Base-by-base conservation (phyloP, 139 green algal genomes). In the Coelastrella sp. region DNA sequence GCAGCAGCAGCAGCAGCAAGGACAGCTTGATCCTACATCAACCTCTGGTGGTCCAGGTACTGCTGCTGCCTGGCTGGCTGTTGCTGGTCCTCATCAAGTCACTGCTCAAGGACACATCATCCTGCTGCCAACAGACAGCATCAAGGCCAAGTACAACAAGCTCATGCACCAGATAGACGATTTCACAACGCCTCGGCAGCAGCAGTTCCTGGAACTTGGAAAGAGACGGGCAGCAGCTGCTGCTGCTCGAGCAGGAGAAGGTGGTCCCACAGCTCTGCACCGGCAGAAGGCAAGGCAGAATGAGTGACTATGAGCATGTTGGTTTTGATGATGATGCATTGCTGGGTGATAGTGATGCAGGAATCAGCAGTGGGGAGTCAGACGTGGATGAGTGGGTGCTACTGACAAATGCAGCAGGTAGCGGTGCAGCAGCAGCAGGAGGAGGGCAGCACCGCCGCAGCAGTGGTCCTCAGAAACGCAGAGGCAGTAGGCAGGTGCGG, bases 61-160 rank as follows among this genome's bases (percentile, higher is more conserved):
- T 45, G 48, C 32, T 50, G 19, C 30, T 21, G 35, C 35, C n/a
- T 43, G 51, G 40, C 6, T 71, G 51, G 34, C 51, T 21, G 51
- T 40, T 15, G 75, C 75, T 7, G 75, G 75, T 11, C 51, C 75
- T 17, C 53, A 82, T 35, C 8, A 15, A 2, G 34, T 82, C 40
- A 82, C 51, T 9, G 19, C 75, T 19, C 51, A 82, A 45, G 75
- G 75, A 38, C 69, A 51, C 75, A 82, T 82, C 15, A 37, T 82
- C 3, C 53, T 82, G 53, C 53, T 82, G 75, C 75, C 75, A 41
- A 35, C 40, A 38, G 51, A 51, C 37, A 23, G 51, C 35, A 71
- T 82, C 35, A 35, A 82, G 25, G 51, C 32, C 5, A 69, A 71
- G 53, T 23, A 71, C 17, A 21, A 82, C 37, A 53, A 37, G 53